Base-by-base conservation (phyloP, 202 grass and related monocot species). In the Zizania palustris region DNA sequence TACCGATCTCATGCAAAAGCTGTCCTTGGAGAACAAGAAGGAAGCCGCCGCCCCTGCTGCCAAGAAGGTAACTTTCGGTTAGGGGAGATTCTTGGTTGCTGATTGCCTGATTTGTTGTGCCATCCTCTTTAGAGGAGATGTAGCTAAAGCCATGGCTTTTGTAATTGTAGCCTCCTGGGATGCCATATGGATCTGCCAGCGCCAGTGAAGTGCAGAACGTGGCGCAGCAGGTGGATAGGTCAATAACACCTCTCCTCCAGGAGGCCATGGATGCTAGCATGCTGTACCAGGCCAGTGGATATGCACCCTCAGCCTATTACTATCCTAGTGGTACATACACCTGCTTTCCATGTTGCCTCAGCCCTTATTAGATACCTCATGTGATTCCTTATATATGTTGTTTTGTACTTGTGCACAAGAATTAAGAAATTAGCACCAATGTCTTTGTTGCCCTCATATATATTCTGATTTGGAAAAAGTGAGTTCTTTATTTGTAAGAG, bases 251-350 rank as follows among this genome's bases (percentile, higher is more conserved):
- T 9, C 41, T 93, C 45, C 76, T 93, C 37, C 88, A 86, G 55
- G 94, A 93, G 63, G 85, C 88, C 58, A 87, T 90, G 82, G 89
- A 97, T 82, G 78, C 88, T 33, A 92, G 77, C 80, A 82, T 91
- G 60, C 88, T 88, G 46, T 92, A 93, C 59, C 84, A 86, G 73
- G 73, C 91, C 35, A 92, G 55, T 79, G 88, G 78, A 61, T 90
- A 93, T 73, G 58, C 81, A 5, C 80, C 86, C 36, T 77, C 81
- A 11, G 77, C 89, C 13, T 88, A 86, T 69, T 97, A 90, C 81
- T 97, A 92, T 79, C 74, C 69, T 60, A 88, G 72, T 76, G 84
- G 85, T 89, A 86, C 13, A 11, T 55, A 70, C 45, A 19, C 45
- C 36, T 37, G 16, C 28, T 36, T 39, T 60, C 36, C 12, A 6